Evolutionary conservation across 2,329 filamentous ascomycete genomes (phyloP).

Genomic region (Fusarium gaditjirri): DNA sequence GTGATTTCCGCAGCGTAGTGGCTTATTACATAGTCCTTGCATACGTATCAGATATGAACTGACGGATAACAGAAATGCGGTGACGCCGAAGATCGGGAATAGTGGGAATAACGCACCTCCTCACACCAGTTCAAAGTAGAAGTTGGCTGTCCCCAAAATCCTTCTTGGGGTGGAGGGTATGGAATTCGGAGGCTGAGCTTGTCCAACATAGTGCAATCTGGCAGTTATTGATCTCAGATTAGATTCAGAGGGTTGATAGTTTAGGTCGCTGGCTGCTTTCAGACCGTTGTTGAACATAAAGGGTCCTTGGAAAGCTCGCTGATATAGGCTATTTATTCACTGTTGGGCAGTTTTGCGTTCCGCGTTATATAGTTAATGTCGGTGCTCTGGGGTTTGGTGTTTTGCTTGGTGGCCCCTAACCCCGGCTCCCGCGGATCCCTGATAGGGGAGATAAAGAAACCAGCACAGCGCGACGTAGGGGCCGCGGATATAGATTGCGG

Average conservation of each 20-base stretch:
- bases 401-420: not conserved
- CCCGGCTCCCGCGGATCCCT: not conserved
- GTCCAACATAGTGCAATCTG: not conserved
- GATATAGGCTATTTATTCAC: not conserved
- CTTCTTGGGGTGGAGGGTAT: not conserved
- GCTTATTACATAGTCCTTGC: not conserved
- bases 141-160: not conserved
- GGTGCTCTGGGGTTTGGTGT: not conserved
- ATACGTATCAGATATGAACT: not conserved
- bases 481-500: not conserved
- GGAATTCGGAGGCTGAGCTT: not conserved
- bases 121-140: not conserved
- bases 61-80: too few species aligned
- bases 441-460: accelerated
- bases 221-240: accelerated
- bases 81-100: too few species aligned
- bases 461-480: accelerated
- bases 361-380: too few species aligned
- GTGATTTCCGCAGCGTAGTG: not conserved
- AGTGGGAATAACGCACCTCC: not conserved
- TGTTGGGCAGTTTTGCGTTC: accelerated
- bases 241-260: too few species aligned
- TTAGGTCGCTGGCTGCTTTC: accelerated
- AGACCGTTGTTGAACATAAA: not conserved
- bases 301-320: accelerated